Evolutionary conservation across 2,329 filamentous ascomycete species (phyloP), one percentile per base, ranked within the genome.

Genomic region (Trichoderma sp.): DNA sequence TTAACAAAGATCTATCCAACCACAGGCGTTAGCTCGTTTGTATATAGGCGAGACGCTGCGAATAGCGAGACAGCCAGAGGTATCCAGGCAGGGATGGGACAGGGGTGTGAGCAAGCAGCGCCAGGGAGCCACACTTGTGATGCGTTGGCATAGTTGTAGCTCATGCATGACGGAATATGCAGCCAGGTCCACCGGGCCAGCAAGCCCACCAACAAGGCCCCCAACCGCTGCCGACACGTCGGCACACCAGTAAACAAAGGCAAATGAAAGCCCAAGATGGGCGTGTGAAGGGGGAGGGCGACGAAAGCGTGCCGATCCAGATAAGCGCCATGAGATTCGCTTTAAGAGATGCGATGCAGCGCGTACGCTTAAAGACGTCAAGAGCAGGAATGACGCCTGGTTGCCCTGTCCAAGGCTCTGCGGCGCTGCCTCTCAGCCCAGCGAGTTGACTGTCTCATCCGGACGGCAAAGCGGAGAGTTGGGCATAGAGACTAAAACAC

Each of bases 131-230:
- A 76, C 77, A 79, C 76, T 77, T 72, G 77, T 77, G 77, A 79
- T 79, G 78, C 77, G 78, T 73, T 79, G 78, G 78, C 78, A 79
- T 71, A 70, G 72, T 74, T 73, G 79, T 71, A 70, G 72, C 74
- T 73, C 85, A 86, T 87, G 85, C 85, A 87, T 86, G 83, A 86
- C 83, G 84, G 84, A 83, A 85, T 82, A 84, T 86, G 85, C 84
- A 86, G 69, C 64, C 43, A 71, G 68, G 43, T 52, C 69, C 68
- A 68, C 70, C 61, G 57, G 33, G 68, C 71, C 72, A 70, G 69
- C 70, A 66, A 71, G 69, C 65, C 64, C 66, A 52, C 43, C 69
- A 68, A 53, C 70, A 70, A 58, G 49, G 62, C 70, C 68, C 63
- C 70, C 69, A 72, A 72, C 67, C 68, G 69, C 49, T 61, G 71